Evolutionary conservation across 2,329 filamentous ascomycete species (phyloP).

Genomic region (Cladosporium sp.): DNA sequence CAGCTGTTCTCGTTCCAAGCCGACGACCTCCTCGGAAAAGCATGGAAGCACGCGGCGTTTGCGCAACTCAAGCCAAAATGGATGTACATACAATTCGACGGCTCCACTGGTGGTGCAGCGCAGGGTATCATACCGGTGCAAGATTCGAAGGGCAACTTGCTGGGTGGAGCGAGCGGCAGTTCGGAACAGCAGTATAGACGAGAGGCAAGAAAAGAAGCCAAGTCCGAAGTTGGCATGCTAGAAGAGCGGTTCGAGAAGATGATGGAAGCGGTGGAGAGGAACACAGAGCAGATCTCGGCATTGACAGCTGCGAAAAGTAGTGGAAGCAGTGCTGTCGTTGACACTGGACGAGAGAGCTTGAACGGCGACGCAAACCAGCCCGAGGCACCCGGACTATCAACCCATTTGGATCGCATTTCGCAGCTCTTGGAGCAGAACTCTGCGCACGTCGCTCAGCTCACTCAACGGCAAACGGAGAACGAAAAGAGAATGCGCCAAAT

Average conservation of each 20-base stretch:
- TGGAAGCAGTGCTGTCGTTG: not conserved
- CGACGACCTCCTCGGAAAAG: slow-evolving; percentile 24
- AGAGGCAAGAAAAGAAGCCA: slow-evolving; percentile 16
- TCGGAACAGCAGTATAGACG: slow-evolving; percentile 13
- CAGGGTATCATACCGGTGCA: slow-evolving; percentile 28
- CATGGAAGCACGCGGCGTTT: slow-evolving; percentile 27
- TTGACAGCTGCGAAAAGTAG: slow-evolving; percentile 14
- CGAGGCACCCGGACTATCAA: slow-evolving; percentile 17
- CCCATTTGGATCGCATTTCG: slow-evolving; percentile 22
- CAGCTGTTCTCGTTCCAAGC: slow-evolving; percentile 32
- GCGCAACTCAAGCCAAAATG: slow-evolving; percentile 29
- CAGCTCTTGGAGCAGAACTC: slow-evolving; percentile 22
- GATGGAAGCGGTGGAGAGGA: slow-evolving; percentile 23
- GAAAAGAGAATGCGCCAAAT: slow-evolving; percentile 22
- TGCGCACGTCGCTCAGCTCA: slow-evolving; percentile 22
- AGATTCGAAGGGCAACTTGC: slow-evolving; percentile 24
- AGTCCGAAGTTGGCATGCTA: slow-evolving; percentile 18
- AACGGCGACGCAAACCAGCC: slow-evolving; percentile 10
- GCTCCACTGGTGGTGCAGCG: slow-evolving; percentile 20
- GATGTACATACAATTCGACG: slow-evolving; percentile 25
- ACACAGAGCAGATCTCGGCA: slow-evolving; percentile 22
- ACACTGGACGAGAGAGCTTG: not conserved
- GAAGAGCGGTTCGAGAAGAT: slow-evolving; percentile 25
- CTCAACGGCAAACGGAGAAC: slow-evolving; percentile 24
- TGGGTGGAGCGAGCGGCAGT: slow-evolving; percentile 19